Evolutionary conservation across 2,329 filamentous ascomycete genomes (phyloP), one percentile per base, ranked within the genome.

Genomic region (Cercospora berteroae): DNA sequence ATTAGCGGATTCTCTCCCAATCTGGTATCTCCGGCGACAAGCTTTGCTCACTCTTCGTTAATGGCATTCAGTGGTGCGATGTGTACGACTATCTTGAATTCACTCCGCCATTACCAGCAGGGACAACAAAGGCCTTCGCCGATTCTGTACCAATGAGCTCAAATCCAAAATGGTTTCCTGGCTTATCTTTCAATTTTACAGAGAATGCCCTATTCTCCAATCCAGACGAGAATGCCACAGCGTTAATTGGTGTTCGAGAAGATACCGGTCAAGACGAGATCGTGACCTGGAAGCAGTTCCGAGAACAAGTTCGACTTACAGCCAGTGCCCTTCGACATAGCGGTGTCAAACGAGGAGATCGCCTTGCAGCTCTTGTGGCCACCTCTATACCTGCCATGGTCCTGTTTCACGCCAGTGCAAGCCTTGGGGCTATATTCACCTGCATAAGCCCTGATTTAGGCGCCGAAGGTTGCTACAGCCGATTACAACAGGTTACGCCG

Each of bases 381-480:
- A 82, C 80, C 12, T 81, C 80, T 31, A 76, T 81, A 7, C 80
- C 79, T 76, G 79, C 79, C 0, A 77, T 82, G 67, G 77, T 80
- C 0, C 69, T 82, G 6, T 81, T 81, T 60, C 76, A 83, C 55
- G 81, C 70, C 9, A 74, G 74, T 23, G 79, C 80, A 3, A 78
- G 77, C 16, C 78, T 83, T 25, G 81, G 80, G 5, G 81, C 80
- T 4, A 79, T 82, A 55, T 83, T 80, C 73, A 81, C 80, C 1
- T 80, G 76, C 10, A 81, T 83, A 68, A 75, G 77, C n/a, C 80
- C 81, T 1, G 81, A 83, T 71, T 75, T 82, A 60, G 81, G 81
- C 1, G 60, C 72, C 1, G 72, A 76, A 63, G 77, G 77, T 5
- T 77, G 79, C 73, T 73, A 81, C 5, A 76, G 77, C 7, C 73